phyloP scores from a whole-genome alignment of 1,139 yeast species.

The Kurtzmaniella quercitrusa region DNA sequence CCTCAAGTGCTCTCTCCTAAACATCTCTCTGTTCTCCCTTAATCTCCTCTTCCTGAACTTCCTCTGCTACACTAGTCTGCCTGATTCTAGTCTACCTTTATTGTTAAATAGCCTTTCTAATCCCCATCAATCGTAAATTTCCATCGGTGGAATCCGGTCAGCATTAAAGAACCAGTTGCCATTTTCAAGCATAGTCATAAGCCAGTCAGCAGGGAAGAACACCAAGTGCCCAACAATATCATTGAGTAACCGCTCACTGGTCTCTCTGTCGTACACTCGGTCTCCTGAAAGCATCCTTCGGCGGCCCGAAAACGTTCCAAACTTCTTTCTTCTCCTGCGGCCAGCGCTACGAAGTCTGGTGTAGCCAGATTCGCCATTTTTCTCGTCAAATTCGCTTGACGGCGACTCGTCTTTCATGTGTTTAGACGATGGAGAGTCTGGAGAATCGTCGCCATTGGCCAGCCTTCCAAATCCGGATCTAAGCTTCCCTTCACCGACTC shows the following conservation, averaged over 20 bases:
- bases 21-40: no score
- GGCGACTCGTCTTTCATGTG: conserved; percentile 1
- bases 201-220: conserved; percentile 88
- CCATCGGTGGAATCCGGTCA: conserved; percentile 92
- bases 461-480: neutral
- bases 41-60: no score
- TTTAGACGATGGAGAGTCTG: neutral
- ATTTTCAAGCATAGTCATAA: conserved; percentile 76
- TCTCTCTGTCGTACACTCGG: conserved; percentile 63
- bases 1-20: no score
- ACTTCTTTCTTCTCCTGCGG: conserved; percentile 20
- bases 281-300: conserved; percentile 43
- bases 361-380: neutral
- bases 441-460: conserved; percentile 8
- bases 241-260: conserved; percentile 69
- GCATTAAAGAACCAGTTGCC: conserved; percentile 95
- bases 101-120: no score
- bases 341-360: conserved; percentile 1
- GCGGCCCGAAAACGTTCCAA: conserved; percentile 34
- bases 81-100: neutral
- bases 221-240: conserved; percentile 90
- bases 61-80: no score
- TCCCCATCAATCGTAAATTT: conserved; percentile 66
- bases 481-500: neutral
- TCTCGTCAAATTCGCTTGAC: neutral